phyloP scores from a whole-genome alignment of 2,329 filamentous ascomycete species.

The Colletotrichum sp. region DNA sequence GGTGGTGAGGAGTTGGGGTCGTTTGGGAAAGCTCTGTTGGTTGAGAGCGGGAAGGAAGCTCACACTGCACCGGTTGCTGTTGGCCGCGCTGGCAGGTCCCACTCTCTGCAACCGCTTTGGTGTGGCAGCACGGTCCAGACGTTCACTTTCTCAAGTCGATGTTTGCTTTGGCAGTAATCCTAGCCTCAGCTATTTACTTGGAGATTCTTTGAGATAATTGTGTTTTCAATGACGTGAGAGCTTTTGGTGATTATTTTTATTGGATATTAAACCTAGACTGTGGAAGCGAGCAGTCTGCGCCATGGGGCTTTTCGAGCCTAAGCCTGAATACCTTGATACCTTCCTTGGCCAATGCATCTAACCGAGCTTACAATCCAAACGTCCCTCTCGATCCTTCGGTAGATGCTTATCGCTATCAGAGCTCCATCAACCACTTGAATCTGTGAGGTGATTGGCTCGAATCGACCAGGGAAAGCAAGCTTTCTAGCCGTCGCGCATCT shows the following conservation, averaged over 20 bases:
- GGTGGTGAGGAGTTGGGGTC: conserved; percentile 14
- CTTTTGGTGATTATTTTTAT: neutral
- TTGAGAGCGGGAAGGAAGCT: conserved; percentile 11
- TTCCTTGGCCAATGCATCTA: neutral
- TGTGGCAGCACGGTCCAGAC: conserved; percentile 26
- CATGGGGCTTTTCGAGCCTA: neutral
- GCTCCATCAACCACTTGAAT: neutral
- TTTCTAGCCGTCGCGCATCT: neutral
- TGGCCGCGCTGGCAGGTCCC: neutral
- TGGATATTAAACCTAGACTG: neutral
- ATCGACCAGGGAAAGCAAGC: conserved; percentile 13
- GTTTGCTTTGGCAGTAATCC: neutral
- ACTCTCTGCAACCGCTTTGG: neutral
- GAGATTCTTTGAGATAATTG: neutral
- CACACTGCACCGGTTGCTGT: neutral
- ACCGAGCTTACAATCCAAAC: neutral
- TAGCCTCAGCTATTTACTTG: neutral
- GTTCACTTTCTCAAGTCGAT: conserved; percentile 15
- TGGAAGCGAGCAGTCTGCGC: neutral
- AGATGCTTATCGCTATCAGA: conserved; percentile 14
- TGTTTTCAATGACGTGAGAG: neutral
- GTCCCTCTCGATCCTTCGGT: neutral
- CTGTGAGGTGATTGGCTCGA: neutral
- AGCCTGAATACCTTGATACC: neutral
- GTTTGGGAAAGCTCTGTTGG: conserved; percentile 12